These are phyloP conservation scores for Aegle marmelos DNA, from an alignment of 345 rosid species.

Conservation along the genomic window DNA sequence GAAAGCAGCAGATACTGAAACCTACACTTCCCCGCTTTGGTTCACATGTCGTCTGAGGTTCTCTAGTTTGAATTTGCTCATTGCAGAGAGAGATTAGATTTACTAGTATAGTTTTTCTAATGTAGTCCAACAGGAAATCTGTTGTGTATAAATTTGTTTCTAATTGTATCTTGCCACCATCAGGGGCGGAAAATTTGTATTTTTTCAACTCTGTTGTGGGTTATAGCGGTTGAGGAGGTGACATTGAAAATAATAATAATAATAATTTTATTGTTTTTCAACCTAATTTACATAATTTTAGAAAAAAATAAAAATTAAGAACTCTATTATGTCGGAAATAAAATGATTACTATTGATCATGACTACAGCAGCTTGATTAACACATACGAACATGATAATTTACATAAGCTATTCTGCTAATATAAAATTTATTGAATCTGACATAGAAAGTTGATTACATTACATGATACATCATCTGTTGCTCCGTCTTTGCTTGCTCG, in stretches of 20 bases:
- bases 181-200: no score
- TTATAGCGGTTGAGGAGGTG: not conserved
- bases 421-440: constrained; percentile 1
- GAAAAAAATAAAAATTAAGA: not conserved
- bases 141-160: not conserved
- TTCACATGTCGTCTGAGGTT: not conserved
- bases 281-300: no score
- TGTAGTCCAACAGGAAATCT: not conserved
- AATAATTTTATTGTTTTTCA: no score
- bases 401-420: constrained; percentile 16
- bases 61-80: not conserved
- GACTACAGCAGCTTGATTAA: not conserved
- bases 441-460: constrained; percentile 1
- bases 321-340: not conserved
- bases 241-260: not conserved
- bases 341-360: not conserved
- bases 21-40: not conserved
- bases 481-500: not conserved
- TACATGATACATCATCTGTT: not conserved
- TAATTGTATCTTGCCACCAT: not conserved
- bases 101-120: not conserved
- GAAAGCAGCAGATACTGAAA: constrained; percentile 34
- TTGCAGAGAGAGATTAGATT: not conserved
- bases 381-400: constrained; percentile 8
- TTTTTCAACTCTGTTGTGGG: not conserved